Base-by-base conservation (phyloP, 371 early-diverging fungal species). In the Modicella reniformis region DNA sequence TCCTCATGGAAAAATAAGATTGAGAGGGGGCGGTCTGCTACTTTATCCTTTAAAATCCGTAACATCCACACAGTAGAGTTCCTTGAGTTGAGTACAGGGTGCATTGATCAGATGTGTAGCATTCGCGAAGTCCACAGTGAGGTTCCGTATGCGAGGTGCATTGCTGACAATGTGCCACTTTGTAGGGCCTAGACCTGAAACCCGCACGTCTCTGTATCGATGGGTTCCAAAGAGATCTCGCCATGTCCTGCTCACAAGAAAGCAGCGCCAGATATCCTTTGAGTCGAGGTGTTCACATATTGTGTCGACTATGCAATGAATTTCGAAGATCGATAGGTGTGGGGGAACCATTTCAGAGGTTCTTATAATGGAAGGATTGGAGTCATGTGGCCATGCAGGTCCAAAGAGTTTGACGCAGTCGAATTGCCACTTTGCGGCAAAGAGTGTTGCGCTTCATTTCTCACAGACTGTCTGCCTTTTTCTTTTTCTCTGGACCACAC, bases 161-260 rank as follows among this genome's bases (percentile, higher is more conserved):
- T 61, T 34, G 25, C 50, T 41, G 32, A 68, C 50, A 23, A 62
- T 57, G n/a, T 25, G 15, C 62, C 62, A 68, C n/a, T 67, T 60
- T 5, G 17, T 25, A 17, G 48, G 32, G 15, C 47, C 47, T 15
- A 60, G 61, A 33, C 60, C 37, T 21, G 33, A 41, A 33, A 67
- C 52, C 2, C 12, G 52, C 15, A 67, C 55, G 29, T 33, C 23
- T 8, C 37, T 23, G 17, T 33, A 55, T 2, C 54, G 61, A 37
- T 60, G 32, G 21, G 59, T 44, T 5, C 23, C 48, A 34, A 67
- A 60, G 25, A 67, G 25, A 13, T 23, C 5, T 13, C 49, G 30
- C 55, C 59, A 67, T 8, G 53, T 1, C 10, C 41, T 30, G 49
- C 28, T 50, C 13, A 62, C 62, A 15, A 55, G 55, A n/a, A 48